Evolutionary conservation across 768 basidiomycete genomes (phyloP).

Genomic region (Crucibulum laeve): DNA sequence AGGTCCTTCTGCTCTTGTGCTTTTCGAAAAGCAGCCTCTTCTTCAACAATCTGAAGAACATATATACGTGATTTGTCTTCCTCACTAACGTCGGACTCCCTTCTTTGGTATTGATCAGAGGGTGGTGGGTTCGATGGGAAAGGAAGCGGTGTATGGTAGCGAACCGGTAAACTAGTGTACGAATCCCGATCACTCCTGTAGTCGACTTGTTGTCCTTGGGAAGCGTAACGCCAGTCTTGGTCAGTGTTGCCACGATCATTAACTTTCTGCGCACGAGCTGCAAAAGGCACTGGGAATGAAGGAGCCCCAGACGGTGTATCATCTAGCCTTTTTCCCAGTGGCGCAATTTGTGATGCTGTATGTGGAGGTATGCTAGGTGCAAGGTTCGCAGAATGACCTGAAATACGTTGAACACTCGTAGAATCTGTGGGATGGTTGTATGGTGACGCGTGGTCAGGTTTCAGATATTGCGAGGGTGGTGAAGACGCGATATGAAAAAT

Average conservation of each 20-base stretch:
- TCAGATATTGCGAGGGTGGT: too few species aligned
- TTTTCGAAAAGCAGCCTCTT: slow-evolving; percentile 28
- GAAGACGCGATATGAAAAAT: too few species aligned
- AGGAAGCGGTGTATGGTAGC: slow-evolving; percentile 53
- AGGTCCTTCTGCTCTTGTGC: slow-evolving; percentile 39
- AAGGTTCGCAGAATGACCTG: background rate
- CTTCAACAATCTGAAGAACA: slow-evolving; percentile 31
- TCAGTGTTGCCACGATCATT: too few species aligned
- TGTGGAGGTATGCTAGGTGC: background rate
- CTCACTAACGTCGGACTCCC: slow-evolving; percentile 13
- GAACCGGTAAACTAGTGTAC: slow-evolving; percentile 34
- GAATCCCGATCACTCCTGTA: slow-evolving; percentile 32
- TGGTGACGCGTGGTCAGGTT: too few species aligned
- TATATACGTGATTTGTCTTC: slow-evolving; percentile 28
- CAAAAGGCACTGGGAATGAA: slow-evolving; percentile 28
- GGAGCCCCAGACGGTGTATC: slow-evolving; percentile 9
- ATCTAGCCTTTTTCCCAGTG: slow-evolving; percentile 5
- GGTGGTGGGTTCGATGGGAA: slow-evolving; percentile 32
- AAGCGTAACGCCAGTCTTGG: too few species aligned
- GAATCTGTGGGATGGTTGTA: too few species aligned
- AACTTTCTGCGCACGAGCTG: slow-evolving; percentile 11
- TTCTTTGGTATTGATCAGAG: background rate
- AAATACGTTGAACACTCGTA: too few species aligned
- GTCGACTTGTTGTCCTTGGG: slow-evolving; percentile 1
- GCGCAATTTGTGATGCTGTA: background rate